Evolutionary conservation across 2,329 filamentous ascomycete species (phyloP), one percentile per base, ranked within the genome.

Genomic region (Diaporthe vaccinii): DNA sequence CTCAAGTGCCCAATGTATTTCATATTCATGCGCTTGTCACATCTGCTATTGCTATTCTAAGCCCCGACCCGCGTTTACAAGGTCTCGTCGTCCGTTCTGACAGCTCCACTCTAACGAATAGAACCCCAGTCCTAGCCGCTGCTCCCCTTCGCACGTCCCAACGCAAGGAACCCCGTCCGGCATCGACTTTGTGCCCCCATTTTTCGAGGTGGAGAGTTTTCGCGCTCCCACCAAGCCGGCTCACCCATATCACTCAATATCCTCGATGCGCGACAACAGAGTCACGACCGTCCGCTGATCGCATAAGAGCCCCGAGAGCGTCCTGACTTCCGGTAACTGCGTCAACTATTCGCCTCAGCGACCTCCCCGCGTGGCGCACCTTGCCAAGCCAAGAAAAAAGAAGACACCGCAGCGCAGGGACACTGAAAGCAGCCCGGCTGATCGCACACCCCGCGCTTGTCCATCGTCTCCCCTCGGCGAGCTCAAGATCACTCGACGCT

Each of bases 351-450:
- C 59, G 71, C 73, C 41, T 74, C 53, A 58, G 55, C 76, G 49
- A 65, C 58, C 62, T 70, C 58, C 49, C 49, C 36, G 34, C 58
- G 58, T 55, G 67, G 72, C 75, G 61, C 61, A 70, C 61, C 44
- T 58, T 76, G 55, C 68, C 62, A 58, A 51, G 75, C 73, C 65
- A 55, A 69, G 62, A 78, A 78, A 79, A 78, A 78, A 79, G 78
- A 79, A 78, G 78, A 77, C 79, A 79, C 78, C 79, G 79, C 80
- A 82, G 82, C 81, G 82, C 81, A 79, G 81, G 78, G 80, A 84
- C 85, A 85, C 82, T 85, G 84, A 84, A 83, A 81, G 82, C 79
- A 67, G 61, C 77, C 80, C 80, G 79, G 81, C 81, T 81, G 78
- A 81, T 78, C 84, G 80, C 78, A 76, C 77, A 69, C 77, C 78